Base-by-base conservation (phyloP, 2,329 filamentous ascomycete species). In the Microdochium bolleyi region DNA sequence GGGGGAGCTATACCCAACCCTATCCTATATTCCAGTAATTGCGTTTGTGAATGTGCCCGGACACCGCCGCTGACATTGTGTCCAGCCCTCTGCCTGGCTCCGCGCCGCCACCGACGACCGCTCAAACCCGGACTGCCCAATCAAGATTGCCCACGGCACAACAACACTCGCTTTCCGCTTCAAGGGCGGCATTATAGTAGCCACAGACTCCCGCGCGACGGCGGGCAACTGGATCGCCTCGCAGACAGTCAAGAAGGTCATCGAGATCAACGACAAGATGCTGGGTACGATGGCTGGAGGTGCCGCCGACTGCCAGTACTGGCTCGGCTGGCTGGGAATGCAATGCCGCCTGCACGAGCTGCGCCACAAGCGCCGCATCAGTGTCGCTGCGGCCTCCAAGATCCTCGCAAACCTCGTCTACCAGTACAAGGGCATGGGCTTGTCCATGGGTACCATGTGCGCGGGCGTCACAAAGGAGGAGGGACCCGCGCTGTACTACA, bases 181-280 rank as follows among this genome's bases (percentile, higher is more conserved):
- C 81, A 85, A 97, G 76, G 92, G 92, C 65, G 94, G 94, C 68
- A 97, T 99, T 74, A 95, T 99, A 67, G 92, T 99, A 51, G 92
- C 92, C 52, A 99, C 94, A 55, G 94, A 99, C 76, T 99, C 94
- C 55, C 85, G 94, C 75, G 94, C 94, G 55, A 96, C 94, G 49
- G 92, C 94, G 27, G 94, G 94, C 66, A 95, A 94, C 82, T 99
- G 94, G 94, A 99, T 99, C 73, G 94, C 94, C 60, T 95, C 89
- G 75, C 94, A 99, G 80, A 99, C 94, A 52, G 94, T 99, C 68
- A 99, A 99, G 85, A 99, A 99, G 82, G 94, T 99, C 62, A 97
- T 99, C 68, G 91, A 96, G 80, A 96, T 96, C 79, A 96, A 96
- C 78, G 89, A 80, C 73, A 88, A 87, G 72, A 80, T 99, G 73